Evolutionary conservation across 768 basidiomycete genomes (phyloP).

Genomic region (Suillus brevipes): DNA sequence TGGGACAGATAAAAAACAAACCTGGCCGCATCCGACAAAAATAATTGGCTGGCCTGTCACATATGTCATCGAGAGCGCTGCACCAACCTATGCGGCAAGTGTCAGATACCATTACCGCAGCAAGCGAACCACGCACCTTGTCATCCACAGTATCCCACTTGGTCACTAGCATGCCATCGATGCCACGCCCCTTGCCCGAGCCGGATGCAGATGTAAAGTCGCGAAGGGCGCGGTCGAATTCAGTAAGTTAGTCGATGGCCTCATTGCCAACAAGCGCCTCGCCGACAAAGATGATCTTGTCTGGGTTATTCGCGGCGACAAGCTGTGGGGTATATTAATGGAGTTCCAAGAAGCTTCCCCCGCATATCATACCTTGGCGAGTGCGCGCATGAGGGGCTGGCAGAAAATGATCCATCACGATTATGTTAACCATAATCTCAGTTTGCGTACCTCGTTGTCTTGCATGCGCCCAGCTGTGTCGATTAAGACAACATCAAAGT

Average conservation of each 20-base stretch:
- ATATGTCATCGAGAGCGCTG: slow-evolving; percentile 98
- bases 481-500: slow-evolving; percentile 95
- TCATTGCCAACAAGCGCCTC: slow-evolving; percentile 99
- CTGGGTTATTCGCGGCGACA: slow-evolving; percentile 89
- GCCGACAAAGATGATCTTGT: slow-evolving; percentile 97
- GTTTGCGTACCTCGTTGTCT: slow-evolving; percentile 82
- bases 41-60: slow-evolving; percentile 98
- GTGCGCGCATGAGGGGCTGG: slow-evolving; percentile 93
- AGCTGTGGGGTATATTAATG: slow-evolving; percentile 48
- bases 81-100: slow-evolving; percentile 72
- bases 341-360: neutral
- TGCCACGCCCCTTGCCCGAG: slow-evolving; percentile 75
- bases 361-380: slow-evolving; percentile 72
- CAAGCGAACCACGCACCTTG: slow-evolving; percentile 56
- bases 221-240: slow-evolving; percentile 91
- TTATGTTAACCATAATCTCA: neutral
- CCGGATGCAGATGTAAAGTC: slow-evolving; percentile 82
- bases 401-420: slow-evolving; percentile 12
- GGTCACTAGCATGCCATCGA: slow-evolving; percentile 97
- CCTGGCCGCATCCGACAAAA: slow-evolving; percentile 98
- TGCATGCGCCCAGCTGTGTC: slow-evolving; percentile 99
- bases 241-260: slow-evolving; percentile 95
- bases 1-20: slow-evolving; percentile 33
- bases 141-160: slow-evolving; percentile 99
- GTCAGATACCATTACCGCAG: neutral